Evolutionary conservation across 192 early-diverging fungal species (phyloP).

Genomic region (Coemansia sp.): DNA sequence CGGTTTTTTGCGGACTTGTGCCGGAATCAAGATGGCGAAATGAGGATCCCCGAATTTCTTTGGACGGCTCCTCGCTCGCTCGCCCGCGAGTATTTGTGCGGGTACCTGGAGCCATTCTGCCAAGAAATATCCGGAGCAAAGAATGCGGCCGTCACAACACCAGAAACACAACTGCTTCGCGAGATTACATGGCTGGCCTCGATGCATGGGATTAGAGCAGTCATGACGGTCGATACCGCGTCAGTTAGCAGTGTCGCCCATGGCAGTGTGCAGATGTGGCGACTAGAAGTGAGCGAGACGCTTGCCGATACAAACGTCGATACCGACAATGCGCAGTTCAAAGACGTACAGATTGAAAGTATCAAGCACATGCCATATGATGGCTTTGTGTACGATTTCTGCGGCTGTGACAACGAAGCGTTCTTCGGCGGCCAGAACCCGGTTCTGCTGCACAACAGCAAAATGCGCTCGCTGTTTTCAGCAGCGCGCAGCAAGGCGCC

Average conservation of each 20-base stretch:
- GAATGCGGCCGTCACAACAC: neutral
- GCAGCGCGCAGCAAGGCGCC: conserved; percentile 74
- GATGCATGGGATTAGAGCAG: conserved; percentile 28
- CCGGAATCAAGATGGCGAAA: neutral
- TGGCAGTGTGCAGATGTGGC: neutral
- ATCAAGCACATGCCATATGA: conserved; percentile 29
- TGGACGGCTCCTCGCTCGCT: conserved; percentile 20
- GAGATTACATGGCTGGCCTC: conserved; percentile 45
- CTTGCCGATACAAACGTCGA: neutral
- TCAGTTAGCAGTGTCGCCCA: neutral
- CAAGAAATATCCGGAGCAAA: neutral
- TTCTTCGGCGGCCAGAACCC: conserved; percentile 53
- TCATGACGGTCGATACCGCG: neutral
- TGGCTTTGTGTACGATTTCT: conserved; percentile 50
- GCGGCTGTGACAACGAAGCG: conserved; percentile 50
- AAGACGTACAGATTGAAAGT: conserved; percentile 20
- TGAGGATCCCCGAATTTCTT: conserved; percentile 26
- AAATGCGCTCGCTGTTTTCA: conserved; percentile 55
- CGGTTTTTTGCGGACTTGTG: conserved; percentile 35
- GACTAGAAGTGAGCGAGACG: conserved; percentile 21
- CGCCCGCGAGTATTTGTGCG: conserved; percentile 22
- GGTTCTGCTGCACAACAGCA: conserved; percentile 52
- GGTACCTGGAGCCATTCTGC: conserved; percentile 6
- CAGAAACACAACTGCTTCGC: conserved; percentile 21
- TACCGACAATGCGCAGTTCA: conserved; percentile 1